Base-by-base conservation (phyloP, 2,329 filamentous ascomycete species). In the Neoascochyta sp. region DNA sequence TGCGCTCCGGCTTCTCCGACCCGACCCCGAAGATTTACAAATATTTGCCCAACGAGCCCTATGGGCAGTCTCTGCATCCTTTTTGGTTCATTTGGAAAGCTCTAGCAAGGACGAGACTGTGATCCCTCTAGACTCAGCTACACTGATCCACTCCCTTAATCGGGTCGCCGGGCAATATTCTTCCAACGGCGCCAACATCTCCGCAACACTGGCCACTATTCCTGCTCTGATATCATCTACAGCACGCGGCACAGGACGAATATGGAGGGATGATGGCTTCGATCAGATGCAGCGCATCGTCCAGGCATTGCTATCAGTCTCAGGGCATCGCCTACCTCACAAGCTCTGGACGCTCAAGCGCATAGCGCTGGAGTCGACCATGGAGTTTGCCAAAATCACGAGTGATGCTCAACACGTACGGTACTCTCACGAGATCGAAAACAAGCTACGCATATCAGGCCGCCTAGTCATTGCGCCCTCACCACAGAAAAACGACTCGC, bases 311-410 rank as follows among this genome's bases (percentile, higher is more conserved):
- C 35, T 57, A n/a, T 34, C 45, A 3, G 26, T 43, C 5, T 43
- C 43, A 8, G 47, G 45, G 3, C 34, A 42, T 9, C 46, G 45
- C 8, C 27, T 56, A 8, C 50, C 54, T 2, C 56, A 61, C 20
- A 54, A 52, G 28, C 41, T 50, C 9, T 62, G 58, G 54, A 61
- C 56, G 9, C 20, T 64, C 24, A 59, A 61, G 24, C 52, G 58
- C 7, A 36, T 65, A 3, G 63, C 60, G 5, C 38, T 65, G 4
- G 59, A 64, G 20, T 53, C 59, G 4, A 52, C 50, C 2, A 43
- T 57, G 21, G 57, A 63, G n/a, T 65, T 63, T 26, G 60, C 62
- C 4, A 47, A 62, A 9, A 33, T 41, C 18, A 55, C 48, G 2
- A 50, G 52, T 11, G 43, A 49, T 9, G 24, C 42, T 3, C 32